Evolutionary conservation across 176 grass and related monocot genomes (phyloP).

Genomic region (Hordeum marinum): DNA sequence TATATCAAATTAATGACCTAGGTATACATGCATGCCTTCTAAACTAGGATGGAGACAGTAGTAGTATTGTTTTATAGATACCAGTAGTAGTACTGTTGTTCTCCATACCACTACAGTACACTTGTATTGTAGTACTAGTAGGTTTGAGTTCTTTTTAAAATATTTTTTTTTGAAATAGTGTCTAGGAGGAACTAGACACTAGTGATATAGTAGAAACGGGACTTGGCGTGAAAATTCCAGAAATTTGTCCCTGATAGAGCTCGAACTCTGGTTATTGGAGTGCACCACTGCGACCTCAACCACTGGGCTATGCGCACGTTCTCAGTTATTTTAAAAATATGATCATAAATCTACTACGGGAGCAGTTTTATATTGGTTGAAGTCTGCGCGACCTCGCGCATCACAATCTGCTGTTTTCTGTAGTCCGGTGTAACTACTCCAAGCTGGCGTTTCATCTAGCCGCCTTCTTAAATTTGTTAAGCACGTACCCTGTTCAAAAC

Average conservation of each 20-base stretch:
- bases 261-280: too few species aligned
- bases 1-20: too few species aligned
- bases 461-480: background rate
- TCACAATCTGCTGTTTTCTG: constrained; percentile 20
- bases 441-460: background rate
- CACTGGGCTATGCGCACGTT: too few species aligned
- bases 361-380: background rate
- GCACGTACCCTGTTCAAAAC: background rate
- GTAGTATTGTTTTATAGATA: background rate
- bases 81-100: background rate
- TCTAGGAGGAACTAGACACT: too few species aligned
- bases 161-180: too few species aligned
- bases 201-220: too few species aligned
- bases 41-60: too few species aligned
- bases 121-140: background rate
- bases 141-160: too few species aligned
- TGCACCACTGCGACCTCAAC: too few species aligned
- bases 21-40: too few species aligned
- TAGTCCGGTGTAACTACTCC: background rate
- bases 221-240: too few species aligned
- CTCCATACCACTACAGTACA: background rate
- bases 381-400: constrained; percentile 29
- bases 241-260: too few species aligned
- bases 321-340: background rate
- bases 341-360: background rate